Percentiles rank a stretch among this genome's conserved stretches.
Evolutionary conservation across 2,329 filamentous ascomycete species (phyloP).

Genomic region (Xylariales sp.): DNA sequence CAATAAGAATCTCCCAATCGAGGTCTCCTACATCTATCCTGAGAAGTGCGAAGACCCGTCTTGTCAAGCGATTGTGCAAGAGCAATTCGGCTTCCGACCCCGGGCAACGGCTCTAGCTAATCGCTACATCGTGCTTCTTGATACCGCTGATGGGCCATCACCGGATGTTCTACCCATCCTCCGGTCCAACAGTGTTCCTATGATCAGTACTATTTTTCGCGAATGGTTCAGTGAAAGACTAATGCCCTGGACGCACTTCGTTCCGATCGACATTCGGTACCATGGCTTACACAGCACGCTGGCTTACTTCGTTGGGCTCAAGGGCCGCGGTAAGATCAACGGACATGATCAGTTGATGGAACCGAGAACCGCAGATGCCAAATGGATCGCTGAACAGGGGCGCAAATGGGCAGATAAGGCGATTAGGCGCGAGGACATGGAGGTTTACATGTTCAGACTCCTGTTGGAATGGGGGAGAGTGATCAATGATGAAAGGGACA

Average conservation of each 20-base stretch:
- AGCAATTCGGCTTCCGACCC: slow-evolving; percentile 46
- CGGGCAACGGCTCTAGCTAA: slow-evolving; percentile 55
- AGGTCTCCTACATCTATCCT: slow-evolving; percentile 55
- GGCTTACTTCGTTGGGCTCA: slow-evolving; percentile 65
- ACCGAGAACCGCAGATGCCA: slow-evolving; percentile 47
- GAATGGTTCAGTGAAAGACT: slow-evolving; percentile 77
- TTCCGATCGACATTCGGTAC: slow-evolving; percentile 69
- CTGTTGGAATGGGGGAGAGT: slow-evolving; percentile 73
- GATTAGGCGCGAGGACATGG: slow-evolving; percentile 68
- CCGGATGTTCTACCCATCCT: slow-evolving; percentile 56
- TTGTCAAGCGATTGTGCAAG: slow-evolving; percentile 45
- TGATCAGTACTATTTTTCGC: slow-evolving; percentile 68
- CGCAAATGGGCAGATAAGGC: slow-evolving; percentile 60
- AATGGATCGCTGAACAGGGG: slow-evolving; percentile 63
- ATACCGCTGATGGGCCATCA: slow-evolving; percentile 65
- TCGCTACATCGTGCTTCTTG: slow-evolving; percentile 68
- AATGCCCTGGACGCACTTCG: slow-evolving; percentile 74
- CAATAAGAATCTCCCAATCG: slow-evolving; percentile 47
- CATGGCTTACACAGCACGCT: slow-evolving; percentile 70
- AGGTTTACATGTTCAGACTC: slow-evolving; percentile 74
- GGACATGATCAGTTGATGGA: slow-evolving; percentile 43
- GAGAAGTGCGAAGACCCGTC: slow-evolving; percentile 47
- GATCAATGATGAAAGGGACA: slow-evolving; percentile 56
- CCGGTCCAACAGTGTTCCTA: slow-evolving; percentile 61
- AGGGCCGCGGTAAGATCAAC: slow-evolving; percentile 36